Evolutionary conservation across 306 rosid genomes (phyloP), one percentile per base, ranked within the genome.

Genomic region (Malus orientalis): DNA sequence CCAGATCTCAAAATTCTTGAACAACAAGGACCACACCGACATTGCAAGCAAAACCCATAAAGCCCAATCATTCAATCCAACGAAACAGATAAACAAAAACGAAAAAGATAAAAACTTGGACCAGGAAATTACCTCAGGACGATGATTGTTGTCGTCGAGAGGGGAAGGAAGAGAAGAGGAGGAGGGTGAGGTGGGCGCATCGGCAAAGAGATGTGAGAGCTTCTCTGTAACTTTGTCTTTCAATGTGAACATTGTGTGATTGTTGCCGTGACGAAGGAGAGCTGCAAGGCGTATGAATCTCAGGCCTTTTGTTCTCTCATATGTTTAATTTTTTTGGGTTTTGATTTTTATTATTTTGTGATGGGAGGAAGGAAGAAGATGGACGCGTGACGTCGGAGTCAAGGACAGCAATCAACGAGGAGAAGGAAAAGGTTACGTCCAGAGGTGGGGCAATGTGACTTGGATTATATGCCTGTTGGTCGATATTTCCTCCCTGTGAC

Each of bases 201-300:
- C 84, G 22, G 87, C 73, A 76, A 96, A 86, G 73, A 93, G 75
- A 83, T 89, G 79, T 8, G 92, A 87, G 19, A 95, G 60, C 81
- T 80, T 95, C 78, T 84, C 87, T 2, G 90, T 71, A 25, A 96
- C 86, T 70, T 86, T 96, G 8, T 92, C 91, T 77, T 77, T 96
- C 64, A 96, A 80, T 55, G 93, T 25, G n/a, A 85, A 11, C 99
- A 90, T 92, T 51, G 67, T 70, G 72, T 61, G 51, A 53, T 8
- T 22, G 74, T 44, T 36, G 16, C 77, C 42, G 36, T 13, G 29
- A 6, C 18, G 51, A 33, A 12, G 63, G 19, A 19, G 9, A 47
- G 8, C 30, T 51, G 71, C 33, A 60, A 59, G 33, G 70, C 16
- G 16, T 57, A 30, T 38, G 60, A 40, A 57, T 45, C 64, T 63